Evolutionary conservation across 2,329 filamentous ascomycete species (phyloP), one percentile per base, ranked within the genome.

Genomic region (Hypoxylon sp.): DNA sequence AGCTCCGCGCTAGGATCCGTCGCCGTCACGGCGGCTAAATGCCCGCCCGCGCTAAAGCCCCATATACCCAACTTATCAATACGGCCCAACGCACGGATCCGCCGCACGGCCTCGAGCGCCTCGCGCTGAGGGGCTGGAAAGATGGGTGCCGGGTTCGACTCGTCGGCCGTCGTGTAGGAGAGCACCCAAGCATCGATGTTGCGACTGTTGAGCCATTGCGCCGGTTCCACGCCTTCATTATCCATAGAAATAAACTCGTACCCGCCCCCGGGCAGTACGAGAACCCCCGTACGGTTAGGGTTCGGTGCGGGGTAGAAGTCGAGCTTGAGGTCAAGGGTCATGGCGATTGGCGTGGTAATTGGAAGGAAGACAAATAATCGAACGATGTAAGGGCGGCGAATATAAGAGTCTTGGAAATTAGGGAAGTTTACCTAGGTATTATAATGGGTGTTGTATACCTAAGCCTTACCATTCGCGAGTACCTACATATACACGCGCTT

Each of bases 41-140:
- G 74, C 2, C 68, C 73, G 38, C 74, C 74, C 0, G 74, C 73
- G 13, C 65, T 69, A 28, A 70, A 75, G 9, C 74, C 74, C 72
- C 73, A 74, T 60, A 75, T 62, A 3, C 74, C 73, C 17, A 75
- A 63, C 14, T 32, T 72, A 21, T 56, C 53, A n/a, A 72, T 63
- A 11, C 61, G 65, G 7, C 50, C 60, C 59, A 41, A 23, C 2
- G 17, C 58, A 19, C 72, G 68, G 56, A 75, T 71, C 11, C 49
- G 50, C 14, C 52, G 43, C 52, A 74, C 65, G 1, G 70, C 73
- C 2, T 67, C 70, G 10, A 64, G 56, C 5, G 72, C 73, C 34
- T 74, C 73, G 11, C 43, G 45, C 34, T 69, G 62, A 1, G 73
- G 72, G 21, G 36, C 21, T 2, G 73, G 70, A 36, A 67, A 74